Base-by-base conservation (phyloP, 805 yeast species). In the Yarrowia porcina region DNA sequence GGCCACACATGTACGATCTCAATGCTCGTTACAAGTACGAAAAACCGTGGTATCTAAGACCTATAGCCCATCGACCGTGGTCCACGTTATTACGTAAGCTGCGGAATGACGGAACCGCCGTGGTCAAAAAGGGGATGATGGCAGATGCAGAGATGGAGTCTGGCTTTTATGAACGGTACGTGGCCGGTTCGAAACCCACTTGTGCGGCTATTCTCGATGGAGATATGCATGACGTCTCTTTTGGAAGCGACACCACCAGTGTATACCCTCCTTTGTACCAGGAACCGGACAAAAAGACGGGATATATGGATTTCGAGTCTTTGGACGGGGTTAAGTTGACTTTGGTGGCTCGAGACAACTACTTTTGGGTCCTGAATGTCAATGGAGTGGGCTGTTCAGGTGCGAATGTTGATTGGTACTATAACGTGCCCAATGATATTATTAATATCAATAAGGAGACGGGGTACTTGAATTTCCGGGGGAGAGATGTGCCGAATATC, bases 1-100 rank as follows among this genome's bases (percentile, higher is more conserved):
- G 49, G 65, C 49, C 59, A 42, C 65, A 64, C 59, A 61, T 38
- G 57, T 35, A 39, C 42, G 56, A 28, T 38, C 36, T 63, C 20
- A 39, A 56, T 23, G 47, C 61, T 0, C 18, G 61, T 1, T 56
- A 56, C 39, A 39, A 56, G 20, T 56, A 56, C 36, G 47, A 56
- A 4, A 56, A 56, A 23, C 61, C 61, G 23, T 56, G 61, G 61
- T 39, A 41, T 10, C 30, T 56, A 20, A 23, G 44, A 3, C 23
- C 32, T 7, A 52, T 23, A 1, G 18, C 12, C 8, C 23, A 52
- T 8, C 10, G 44, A 6, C 44, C 25, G 13, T 52, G 42, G 42
- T 52, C 59, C 3, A 35, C 32, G 17, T 23, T 52, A 10, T 10
- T 25, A 9, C 27, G 44, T 1, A 35, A 36, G 3, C 33, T 17